A percentile compares a stretch with the other conserved stretches of the same genome.
Evolutionary conservation across 768 basidiomycete genomes (phyloP).

Genomic region (Gymnopilus junonius): DNA sequence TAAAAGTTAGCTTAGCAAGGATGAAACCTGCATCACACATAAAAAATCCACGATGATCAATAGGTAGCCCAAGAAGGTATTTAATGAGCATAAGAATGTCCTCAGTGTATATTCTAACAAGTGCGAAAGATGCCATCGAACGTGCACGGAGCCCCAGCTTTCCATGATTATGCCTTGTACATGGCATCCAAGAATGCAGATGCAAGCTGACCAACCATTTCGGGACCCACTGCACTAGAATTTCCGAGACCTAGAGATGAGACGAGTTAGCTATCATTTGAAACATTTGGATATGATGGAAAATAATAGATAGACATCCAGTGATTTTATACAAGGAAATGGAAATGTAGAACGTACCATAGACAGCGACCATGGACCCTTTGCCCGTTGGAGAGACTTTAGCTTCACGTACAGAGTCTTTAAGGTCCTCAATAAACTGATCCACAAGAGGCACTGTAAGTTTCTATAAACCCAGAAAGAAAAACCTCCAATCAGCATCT

Average conservation of each 20-base stretch:
- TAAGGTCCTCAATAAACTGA: slow-evolving; percentile 83
- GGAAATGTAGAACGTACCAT: slow-evolving; percentile 60
- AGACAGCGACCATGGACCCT: slow-evolving; percentile 90
- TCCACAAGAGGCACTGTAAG: slow-evolving; percentile 81
- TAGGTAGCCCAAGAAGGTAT: no score
- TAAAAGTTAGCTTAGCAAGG: no score
- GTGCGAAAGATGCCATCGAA: neutral
- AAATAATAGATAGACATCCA: neutral
- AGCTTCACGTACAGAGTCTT: slow-evolving; percentile 74
- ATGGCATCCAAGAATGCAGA: slow-evolving; percentile 82
- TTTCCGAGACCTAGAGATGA: slow-evolving; percentile 70
- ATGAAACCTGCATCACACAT: no score
- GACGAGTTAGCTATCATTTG: neutral
- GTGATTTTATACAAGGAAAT: neutral
- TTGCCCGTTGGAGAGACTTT: slow-evolving; percentile 66
- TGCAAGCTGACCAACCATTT: slow-evolving; percentile 78
- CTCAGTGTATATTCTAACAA: neutral
- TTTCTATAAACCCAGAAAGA: slow-evolving; percentile 47
- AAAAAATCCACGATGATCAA: neutral
- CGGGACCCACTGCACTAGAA: slow-evolving; percentile 81
- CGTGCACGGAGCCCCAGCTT: neutral
- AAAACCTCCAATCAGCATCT: neutral
- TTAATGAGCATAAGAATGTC: no score
- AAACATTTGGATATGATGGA: no score
- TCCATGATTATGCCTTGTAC: slow-evolving; percentile 81